phyloP scores from a whole-genome alignment of 176 grass and related monocot genomes.

The Oryza australiensis region DNA sequence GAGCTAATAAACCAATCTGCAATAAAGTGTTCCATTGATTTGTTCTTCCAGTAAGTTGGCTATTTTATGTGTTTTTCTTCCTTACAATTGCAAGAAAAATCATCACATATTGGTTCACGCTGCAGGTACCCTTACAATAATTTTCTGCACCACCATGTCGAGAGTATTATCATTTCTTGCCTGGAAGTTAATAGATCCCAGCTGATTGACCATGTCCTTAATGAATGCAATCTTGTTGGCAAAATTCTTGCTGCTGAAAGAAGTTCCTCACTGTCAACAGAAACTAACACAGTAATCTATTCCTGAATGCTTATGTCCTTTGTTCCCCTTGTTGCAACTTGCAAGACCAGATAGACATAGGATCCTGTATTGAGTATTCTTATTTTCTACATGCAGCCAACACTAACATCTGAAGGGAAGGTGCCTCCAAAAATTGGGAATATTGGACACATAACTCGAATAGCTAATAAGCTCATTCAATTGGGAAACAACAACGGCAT shows the following conservation, averaged over 20 bases:
- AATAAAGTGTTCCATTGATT: conserved; percentile 59
- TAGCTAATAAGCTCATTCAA: conserved; percentile 84
- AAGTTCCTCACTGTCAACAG: conserved; percentile 39
- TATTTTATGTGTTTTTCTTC: not conserved
- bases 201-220: conserved; percentile 69
- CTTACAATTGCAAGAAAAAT: not conserved
- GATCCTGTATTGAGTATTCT: conserved; percentile 7
- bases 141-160: conserved; percentile 81
- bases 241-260: conserved; percentile 72
- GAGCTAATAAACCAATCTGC: conserved; percentile 69
- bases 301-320: conserved; percentile 7
- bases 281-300: conserved; percentile 53
- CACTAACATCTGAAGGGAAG: conserved; percentile 54
- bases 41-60: conserved; percentile 79
- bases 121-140: conserved; percentile 90
- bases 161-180: conserved; percentile 72
- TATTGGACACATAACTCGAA: conserved; percentile 69
- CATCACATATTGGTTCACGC: conserved; percentile 4
- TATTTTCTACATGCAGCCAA: conserved; percentile 45
- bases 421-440: conserved; percentile 67
- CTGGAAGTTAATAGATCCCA: conserved; percentile 63
- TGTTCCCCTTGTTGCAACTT: conserved; percentile 19
- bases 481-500: conserved; percentile 54
- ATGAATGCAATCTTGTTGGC: conserved; percentile 63
- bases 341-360: not conserved